A percentile compares a stretch with the other conserved stretches of the same genome.
Conservation (phyloP, 495 filamentous ascomycete genomes). For the Tuber borchii region DNA sequence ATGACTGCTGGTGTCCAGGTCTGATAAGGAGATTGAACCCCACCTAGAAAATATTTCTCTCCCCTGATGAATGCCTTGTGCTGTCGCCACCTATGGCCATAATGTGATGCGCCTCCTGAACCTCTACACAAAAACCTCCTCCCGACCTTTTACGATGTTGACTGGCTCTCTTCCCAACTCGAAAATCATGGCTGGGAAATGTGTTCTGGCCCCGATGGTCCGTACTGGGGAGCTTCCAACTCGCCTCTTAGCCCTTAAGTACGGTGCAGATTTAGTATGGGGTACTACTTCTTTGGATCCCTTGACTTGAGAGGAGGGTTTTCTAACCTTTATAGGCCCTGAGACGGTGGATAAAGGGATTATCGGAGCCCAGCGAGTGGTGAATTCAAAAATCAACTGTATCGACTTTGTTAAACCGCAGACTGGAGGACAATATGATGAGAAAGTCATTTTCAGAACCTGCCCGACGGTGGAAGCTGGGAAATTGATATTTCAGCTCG, state of each 20-base stretch:
- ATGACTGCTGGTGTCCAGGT: not conserved
- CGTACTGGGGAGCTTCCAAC: slow-evolving; percentile 89
- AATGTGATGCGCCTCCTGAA: not conserved
- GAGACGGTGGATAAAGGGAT: slow-evolving; percentile 88
- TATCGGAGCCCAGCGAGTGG: slow-evolving; percentile 70
- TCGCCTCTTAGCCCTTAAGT: slow-evolving; percentile 77
- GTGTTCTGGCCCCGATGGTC: slow-evolving; percentile 96
- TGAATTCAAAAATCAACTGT: slow-evolving; percentile 64
- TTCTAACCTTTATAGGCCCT: slow-evolving; percentile 54
- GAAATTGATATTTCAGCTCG: slow-evolving; percentile 81
- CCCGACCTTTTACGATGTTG: slow-evolving; percentile 18
- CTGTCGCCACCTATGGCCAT: not conserved
- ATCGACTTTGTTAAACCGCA: slow-evolving; percentile 63
- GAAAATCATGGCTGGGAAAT: slow-evolving; percentile 53
- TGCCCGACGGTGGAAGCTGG: slow-evolving; percentile 66
- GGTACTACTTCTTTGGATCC: slow-evolving; percentile 47
- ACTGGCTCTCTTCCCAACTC: not conserved
- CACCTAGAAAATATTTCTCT: not conserved
- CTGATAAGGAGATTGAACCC: not conserved
- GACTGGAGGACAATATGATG: slow-evolving; percentile 48
- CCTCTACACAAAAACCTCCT: slow-evolving; percentile 8
- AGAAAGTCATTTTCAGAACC: slow-evolving; percentile 66
- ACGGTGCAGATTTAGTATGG: slow-evolving; percentile 96
- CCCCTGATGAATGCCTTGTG: not conserved
- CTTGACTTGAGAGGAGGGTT: slow-evolving; percentile 7